Conservation (phyloP, 2,329 filamentous ascomycete species). For the Cadophora luteo-olivacea region DNA sequence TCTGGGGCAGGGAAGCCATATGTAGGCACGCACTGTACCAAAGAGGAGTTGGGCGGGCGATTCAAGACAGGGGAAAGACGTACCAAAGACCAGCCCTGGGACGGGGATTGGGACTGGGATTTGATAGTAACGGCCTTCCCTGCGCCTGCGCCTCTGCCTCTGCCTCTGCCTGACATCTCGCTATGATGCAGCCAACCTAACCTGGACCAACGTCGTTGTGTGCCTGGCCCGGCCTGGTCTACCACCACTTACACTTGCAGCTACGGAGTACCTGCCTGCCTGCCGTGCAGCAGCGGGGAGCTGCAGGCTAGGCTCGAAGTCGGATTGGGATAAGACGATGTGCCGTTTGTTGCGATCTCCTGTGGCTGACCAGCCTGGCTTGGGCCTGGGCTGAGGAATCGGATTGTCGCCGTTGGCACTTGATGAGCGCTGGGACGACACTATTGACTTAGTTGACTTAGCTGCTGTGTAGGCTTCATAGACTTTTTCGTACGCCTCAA, state of each 20-base stretch:
- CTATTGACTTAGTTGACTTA: conserved; percentile 10
- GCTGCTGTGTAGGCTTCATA: conserved; percentile 1
- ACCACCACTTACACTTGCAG: background rate
- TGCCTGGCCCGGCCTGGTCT: background rate
- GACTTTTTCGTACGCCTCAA: background rate
- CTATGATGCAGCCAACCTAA: conserved; percentile 13
- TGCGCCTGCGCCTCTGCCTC: background rate
- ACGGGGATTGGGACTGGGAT: background rate
- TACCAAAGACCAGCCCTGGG: conserved; percentile 30
- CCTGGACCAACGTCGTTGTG: background rate
- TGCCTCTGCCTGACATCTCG: conserved; percentile 22
- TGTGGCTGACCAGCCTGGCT: background rate
- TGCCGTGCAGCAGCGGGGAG: conserved; percentile 3
- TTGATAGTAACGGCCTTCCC: background rate
- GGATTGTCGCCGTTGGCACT: conserved; percentile 9
- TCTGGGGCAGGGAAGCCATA: background rate
- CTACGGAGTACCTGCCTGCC: background rate
- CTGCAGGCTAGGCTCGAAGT: background rate
- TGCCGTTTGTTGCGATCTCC: background rate
- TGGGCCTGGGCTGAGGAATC: background rate
- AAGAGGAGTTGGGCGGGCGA: background rate
- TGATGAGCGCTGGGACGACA: background rate
- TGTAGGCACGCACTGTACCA: background rate
- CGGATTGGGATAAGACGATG: background rate
- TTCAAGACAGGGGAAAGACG: background rate